Conservation (phyloP, 192 early-diverging fungal species). For the Diversispora eburnea region DNA sequence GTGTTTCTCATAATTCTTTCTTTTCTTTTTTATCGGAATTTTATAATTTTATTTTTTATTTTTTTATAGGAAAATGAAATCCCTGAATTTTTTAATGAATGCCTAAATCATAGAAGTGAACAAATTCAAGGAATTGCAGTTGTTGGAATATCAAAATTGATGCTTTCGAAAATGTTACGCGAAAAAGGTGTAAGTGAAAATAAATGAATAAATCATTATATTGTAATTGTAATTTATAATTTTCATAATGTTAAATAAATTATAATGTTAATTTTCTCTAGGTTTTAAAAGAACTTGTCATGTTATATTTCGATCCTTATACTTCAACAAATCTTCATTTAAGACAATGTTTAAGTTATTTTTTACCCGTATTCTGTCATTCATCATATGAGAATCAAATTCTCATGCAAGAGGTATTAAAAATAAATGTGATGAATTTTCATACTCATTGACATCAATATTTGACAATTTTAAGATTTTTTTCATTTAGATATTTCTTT, state of each 20-base stretch:
- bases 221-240: not conserved
- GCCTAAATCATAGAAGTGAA: slow-evolving; percentile 53
- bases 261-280: slow-evolving; percentile 32
- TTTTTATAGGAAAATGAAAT: slow-evolving; percentile 45
- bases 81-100: slow-evolving; percentile 46
- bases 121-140: slow-evolving; percentile 66
- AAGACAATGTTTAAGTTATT: slow-evolving; percentile 85
- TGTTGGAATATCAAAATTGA: slow-evolving; percentile 76
- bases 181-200: slow-evolving; percentile 38
- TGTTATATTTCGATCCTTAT: slow-evolving; percentile 77
- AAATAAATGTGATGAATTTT: not conserved
- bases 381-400: slow-evolving; percentile 71
- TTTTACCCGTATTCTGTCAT: slow-evolving; percentile 80
- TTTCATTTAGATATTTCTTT: slow-evolving; percentile 34
- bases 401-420: slow-evolving; percentile 54
- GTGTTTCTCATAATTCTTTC: not conserved
- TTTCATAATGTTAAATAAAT: not conserved
- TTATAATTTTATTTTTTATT: slow-evolving; percentile 29
- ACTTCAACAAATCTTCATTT: slow-evolving; percentile 64
- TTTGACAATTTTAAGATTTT: not conserved
- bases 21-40: slow-evolving; percentile 47
- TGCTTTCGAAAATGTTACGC: slow-evolving; percentile 44
- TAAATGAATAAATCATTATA: not conserved
- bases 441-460: not conserved
- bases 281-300: slow-evolving; percentile 70